Evolutionary conservation across 108 stramenopile genomes (phyloP), one percentile per base, ranked within the genome.

Genomic region (Skeletonema menzelii): DNA sequence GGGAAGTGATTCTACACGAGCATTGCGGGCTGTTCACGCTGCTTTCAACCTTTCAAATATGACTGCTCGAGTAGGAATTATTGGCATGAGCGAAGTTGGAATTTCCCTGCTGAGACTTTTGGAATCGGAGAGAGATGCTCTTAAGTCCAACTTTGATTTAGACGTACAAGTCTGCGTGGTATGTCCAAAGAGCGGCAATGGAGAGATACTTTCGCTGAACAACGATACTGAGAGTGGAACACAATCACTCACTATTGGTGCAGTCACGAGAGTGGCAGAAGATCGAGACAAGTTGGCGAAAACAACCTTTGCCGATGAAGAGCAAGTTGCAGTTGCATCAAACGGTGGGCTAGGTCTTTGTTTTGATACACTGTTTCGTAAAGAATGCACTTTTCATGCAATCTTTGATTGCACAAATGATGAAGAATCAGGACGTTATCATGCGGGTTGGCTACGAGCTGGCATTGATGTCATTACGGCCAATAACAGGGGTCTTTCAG

Each of bases 11-110:
- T 80, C 90, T 10, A 90, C 94, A 4, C 87, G 91, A 37, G 94
- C 96, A 14, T 73, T 97, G 19, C 86, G 94, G 60, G 93, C 92
- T 8, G 85, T 93, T 8, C 93, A 95, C 74, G 91, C 94, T 3
- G 93, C 91, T 37, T 97, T 91, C 65, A 80, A 85, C 19, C 75
- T 91, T 24, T 91, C 91, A 1, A 80, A 89, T 61, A 86, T 86
- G 4, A 85, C 83, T 4, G 85, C 88, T 20, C 80, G 87, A 34
- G 86, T 91, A 28, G 91, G 85, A 15, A 66, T 91, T 30, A 62
- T 91, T 63, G 90, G 90, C 11, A 84, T 91, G 84, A 70, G 78
- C 34, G 83, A 83, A 63, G 60, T 88, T n/a, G 88, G 91, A 61
- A 69, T 76, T 49, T 85, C 86, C 4, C 53, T 91, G 13, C 56